Evolutionary conservation across 2,329 filamentous ascomycete genomes (phyloP).

Genomic region (Trichoderma hamatum): DNA sequence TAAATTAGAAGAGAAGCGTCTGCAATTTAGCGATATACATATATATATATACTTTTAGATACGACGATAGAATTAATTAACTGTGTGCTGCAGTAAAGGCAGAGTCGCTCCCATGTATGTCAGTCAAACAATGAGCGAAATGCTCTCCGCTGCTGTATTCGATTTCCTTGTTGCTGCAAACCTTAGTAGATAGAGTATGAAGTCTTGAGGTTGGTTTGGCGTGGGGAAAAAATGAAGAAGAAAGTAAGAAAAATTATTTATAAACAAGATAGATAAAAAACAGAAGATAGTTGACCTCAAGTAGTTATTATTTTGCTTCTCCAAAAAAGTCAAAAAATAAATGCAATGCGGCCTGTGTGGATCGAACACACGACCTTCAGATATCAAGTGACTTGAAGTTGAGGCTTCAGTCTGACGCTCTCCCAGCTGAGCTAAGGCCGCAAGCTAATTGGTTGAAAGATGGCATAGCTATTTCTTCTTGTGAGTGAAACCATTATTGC

Average conservation of each 20-base stretch:
- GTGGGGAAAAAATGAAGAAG: no score
- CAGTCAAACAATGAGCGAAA: not conserved
- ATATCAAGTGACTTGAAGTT: constrained; percentile 36
- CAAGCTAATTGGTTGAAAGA: constrained; percentile 27
- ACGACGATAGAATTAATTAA: not conserved
- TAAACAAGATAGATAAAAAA: no score
- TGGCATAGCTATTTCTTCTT: not conserved
- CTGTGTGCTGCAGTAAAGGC: not conserved
- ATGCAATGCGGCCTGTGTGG: constrained; percentile 36
- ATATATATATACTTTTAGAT: no score
- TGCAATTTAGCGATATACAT: constrained; percentile 16
- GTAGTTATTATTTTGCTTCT: not conserved
- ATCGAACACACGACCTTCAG: constrained; percentile 39
- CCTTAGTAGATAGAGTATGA: not conserved
- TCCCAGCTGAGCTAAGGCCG: constrained; percentile 39
- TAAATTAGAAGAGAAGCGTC: constrained; percentile 2
- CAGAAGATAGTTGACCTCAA: not conserved
- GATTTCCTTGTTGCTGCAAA: not conserved
- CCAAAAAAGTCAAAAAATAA: constrained; percentile 19
- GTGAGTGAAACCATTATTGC: not conserved
- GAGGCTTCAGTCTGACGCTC: constrained; percentile 37
- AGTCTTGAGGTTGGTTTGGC: not conserved
- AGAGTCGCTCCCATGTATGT: not conserved
- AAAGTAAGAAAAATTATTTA: no score
- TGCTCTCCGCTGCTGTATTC: not conserved